Evolutionary conservation across 2,329 filamentous ascomycete species (phyloP).

Genomic region (Fusarium graminum): DNA sequence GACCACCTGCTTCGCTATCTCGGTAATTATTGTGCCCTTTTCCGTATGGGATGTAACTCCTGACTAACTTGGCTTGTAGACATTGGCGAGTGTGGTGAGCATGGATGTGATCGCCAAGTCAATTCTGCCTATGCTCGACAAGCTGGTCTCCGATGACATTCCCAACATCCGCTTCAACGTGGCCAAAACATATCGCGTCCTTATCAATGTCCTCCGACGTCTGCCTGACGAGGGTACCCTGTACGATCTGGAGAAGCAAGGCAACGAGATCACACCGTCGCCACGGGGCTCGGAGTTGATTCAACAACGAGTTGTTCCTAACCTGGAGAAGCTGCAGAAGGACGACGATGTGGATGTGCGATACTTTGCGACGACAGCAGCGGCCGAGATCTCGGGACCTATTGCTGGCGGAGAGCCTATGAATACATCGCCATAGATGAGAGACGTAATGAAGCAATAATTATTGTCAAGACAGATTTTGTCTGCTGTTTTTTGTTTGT

Average conservation of each 20-base stretch:
- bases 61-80: constrained; percentile 67
- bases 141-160: constrained; percentile 93
- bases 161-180: constrained; percentile 99
- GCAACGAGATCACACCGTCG: constrained; percentile 71
- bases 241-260: constrained; percentile 85
- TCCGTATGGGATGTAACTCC: neutral
- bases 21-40: constrained; percentile 71
- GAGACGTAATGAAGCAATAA: constrained; percentile 65
- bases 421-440: constrained; percentile 74
- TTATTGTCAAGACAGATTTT: constrained; percentile 57
- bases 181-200: constrained; percentile 92
- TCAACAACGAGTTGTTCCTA: constrained; percentile 86
- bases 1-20: constrained; percentile 99
- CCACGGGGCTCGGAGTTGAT: constrained; percentile 83
- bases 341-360: constrained; percentile 98
- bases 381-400: constrained; percentile 67
- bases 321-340: constrained; percentile 93
- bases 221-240: constrained; percentile 91
- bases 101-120: constrained; percentile 93
- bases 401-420: constrained; percentile 68
- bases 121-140: constrained; percentile 95
- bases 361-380: constrained; percentile 95
- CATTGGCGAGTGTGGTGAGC: constrained; percentile 90
- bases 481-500: constrained; percentile 33
- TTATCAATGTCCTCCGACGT: constrained; percentile 92